A percentile compares a stretch with the other conserved stretches of the same genome.
Conservation (phyloP, 805 yeast genomes). For the Teunomyces cretensis region DNA sequence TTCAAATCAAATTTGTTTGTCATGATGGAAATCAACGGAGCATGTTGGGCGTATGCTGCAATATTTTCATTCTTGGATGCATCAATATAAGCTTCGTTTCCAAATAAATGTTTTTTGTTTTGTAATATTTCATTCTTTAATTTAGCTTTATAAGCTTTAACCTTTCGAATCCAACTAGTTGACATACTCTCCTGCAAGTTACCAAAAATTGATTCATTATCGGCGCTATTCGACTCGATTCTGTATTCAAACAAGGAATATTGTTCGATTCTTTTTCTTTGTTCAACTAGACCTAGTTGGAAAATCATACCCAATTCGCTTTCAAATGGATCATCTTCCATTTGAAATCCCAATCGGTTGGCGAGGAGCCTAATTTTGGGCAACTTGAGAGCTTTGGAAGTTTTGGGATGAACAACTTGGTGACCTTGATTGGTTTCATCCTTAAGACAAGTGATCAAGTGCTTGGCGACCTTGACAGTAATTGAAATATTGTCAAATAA, state of each 20-base stretch:
- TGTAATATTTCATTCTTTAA: conserved; percentile 40
- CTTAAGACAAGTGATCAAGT: conserved; percentile 27
- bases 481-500: conserved; percentile 40
- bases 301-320: conserved; percentile 39
- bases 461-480: conserved; percentile 33
- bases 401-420: conserved; percentile 28
- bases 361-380: conserved; percentile 31
- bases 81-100: conserved; percentile 25
- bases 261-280: conserved; percentile 36
- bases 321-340: conserved; percentile 49
- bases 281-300: conserved; percentile 42
- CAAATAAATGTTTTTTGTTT: conserved; percentile 34
- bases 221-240: not conserved
- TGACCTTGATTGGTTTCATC: conserved; percentile 12
- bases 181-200: conserved; percentile 50
- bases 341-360: conserved; percentile 25
- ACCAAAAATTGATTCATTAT: conserved; percentile 11
- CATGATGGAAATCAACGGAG: conserved; percentile 36
- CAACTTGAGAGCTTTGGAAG: conserved; percentile 24
- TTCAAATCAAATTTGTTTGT: conserved; percentile 27
- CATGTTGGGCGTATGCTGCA: conserved; percentile 28
- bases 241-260: conserved; percentile 21
- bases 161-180: conserved; percentile 69
- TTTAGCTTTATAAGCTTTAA: conserved; percentile 43
- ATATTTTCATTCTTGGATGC: conserved; percentile 23